Evolutionary conservation across 139 green algal species (phyloP).

Genomic region (Trebouxia sp.): DNA sequence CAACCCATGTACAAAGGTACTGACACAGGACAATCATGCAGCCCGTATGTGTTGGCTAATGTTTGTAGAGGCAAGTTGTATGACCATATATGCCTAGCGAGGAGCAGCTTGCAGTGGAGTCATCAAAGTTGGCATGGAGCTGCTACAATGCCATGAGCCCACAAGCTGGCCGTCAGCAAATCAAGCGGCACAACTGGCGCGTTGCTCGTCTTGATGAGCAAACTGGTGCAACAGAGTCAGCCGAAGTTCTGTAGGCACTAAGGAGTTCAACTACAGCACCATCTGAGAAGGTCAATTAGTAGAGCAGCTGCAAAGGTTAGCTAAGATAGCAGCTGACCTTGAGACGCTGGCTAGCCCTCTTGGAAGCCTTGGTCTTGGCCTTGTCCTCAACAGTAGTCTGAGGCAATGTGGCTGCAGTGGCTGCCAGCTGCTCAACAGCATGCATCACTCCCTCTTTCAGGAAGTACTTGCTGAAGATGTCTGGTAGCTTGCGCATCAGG

Average conservation of each 20-base stretch:
- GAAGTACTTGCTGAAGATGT: conserved; percentile 72
- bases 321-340: background rate
- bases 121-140: too few species aligned
- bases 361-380: conserved; percentile 18
- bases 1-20: background rate
- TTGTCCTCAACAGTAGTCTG: background rate
- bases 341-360: conserved; percentile 22
- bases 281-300: too few species aligned
- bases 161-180: too few species aligned
- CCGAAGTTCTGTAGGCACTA: too few species aligned
- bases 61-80: background rate
- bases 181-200: too few species aligned
- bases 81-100: too few species aligned
- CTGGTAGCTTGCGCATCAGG: conserved; percentile 88
- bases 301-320: background rate
- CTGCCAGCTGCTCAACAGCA: conserved; percentile 80
- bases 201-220: too few species aligned
- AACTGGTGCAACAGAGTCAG: too few species aligned
- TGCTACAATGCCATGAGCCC: too few species aligned
- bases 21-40: background rate
- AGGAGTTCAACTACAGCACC: too few species aligned
- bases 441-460: conserved; percentile 93
- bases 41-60: too few species aligned
- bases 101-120: too few species aligned
- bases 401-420: background rate